Base-by-base conservation (phyloP, 768 basidiomycete genomes). In the Filobasidium wieringae region DNA sequence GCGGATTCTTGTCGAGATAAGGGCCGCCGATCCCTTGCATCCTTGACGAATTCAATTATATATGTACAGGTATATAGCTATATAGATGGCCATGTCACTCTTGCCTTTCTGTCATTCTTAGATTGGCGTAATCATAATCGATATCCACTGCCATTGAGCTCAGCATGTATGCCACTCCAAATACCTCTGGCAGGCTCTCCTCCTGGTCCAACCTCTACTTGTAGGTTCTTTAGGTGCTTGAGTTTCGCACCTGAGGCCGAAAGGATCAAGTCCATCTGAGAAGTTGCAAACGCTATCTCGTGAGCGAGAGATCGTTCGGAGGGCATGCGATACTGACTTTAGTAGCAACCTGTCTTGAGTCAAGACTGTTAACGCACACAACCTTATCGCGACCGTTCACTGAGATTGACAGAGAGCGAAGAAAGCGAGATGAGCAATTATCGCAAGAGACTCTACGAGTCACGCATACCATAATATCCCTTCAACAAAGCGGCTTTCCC, bases 311-410 rank as follows among this genome's bases (percentile, higher is more conserved):
- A n/a, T n/a, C n/a, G n/a, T n/a, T n/a, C n/a, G n/a, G n/a, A n/a
- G n/a, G n/a, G n/a, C n/a, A n/a, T n/a, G n/a, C n/a, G n/a, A n/a
- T n/a, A n/a, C n/a, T 57, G 26, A 71, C 71, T 53, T 73, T 73
- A 45, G 69, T 67, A 15, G 51, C 61, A 7, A 73, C 65, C 26
- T 70, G 64, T 43, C 69, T 66, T 17, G 58, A 53, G 34, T 69
- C 68, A 50, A 73, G 30, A 19, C 58, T 57, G 40, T 70, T 71
- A 43, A 73, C 69, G 52, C 70, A 73, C 30, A 73, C 69, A 39
- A 73, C 72, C 55, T 73, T 73, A 47, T 73, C 72, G 30, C 72
- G 55, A 4, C 72, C 70, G 52, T 73, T 73, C 15, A 73, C 72
- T 73, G 32, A 4, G 2, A 26, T 5, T 5, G 15, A 27, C 4